These are phyloP conservation scores for Stagonosporopsis rhizophila DNA, from an alignment of 2,329 filamentous ascomycete genomes.

Conservation along the genomic window DNA sequence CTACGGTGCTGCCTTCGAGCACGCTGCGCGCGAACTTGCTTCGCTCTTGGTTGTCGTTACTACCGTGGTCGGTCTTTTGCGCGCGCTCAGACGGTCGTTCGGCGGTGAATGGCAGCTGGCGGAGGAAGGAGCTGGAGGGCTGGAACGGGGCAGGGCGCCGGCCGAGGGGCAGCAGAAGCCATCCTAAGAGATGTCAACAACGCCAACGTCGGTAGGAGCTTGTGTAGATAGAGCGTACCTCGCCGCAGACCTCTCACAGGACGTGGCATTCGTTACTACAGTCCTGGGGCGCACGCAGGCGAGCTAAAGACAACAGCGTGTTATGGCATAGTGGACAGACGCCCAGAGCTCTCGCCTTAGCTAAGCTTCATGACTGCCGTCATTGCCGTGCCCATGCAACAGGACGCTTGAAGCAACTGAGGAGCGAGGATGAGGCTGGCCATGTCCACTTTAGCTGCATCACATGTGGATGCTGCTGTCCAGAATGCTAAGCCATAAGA, in stretches of 20 bases:
- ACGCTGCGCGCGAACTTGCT: conserved; percentile 43
- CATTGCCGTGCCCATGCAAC: conserved; percentile 16
- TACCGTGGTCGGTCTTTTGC: neutral
- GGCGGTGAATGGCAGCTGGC: conserved; percentile 14
- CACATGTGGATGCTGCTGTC: neutral
- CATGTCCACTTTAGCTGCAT: neutral
- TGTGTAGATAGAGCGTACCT: conserved; percentile 19
- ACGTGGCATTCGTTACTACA: conserved; percentile 36
- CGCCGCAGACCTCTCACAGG: conserved; percentile 25
- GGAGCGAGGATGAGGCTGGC: neutral
- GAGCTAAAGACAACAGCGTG: neutral
- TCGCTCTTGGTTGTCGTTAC: conserved; percentile 27
- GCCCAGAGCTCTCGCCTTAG: conserved; percentile 22
- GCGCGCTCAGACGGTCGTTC: neutral
- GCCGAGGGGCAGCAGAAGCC: conserved; percentile 39
- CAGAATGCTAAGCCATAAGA: neutral
- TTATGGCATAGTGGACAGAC: conserved; percentile 15
- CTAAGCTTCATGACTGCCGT: conserved; percentile 29
- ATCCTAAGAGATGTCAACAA: conserved; percentile 26
- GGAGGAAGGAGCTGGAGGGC: conserved; percentile 15
- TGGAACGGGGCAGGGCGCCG: conserved; percentile 26
- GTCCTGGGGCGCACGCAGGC: neutral
- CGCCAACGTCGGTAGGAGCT: neutral
- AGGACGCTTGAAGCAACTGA: neutral
- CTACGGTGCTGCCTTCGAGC: conserved; percentile 46